phyloP scores from a whole-genome alignment of 2,329 filamentous ascomycete species.

The Beauveria scarabaeidicola region DNA sequence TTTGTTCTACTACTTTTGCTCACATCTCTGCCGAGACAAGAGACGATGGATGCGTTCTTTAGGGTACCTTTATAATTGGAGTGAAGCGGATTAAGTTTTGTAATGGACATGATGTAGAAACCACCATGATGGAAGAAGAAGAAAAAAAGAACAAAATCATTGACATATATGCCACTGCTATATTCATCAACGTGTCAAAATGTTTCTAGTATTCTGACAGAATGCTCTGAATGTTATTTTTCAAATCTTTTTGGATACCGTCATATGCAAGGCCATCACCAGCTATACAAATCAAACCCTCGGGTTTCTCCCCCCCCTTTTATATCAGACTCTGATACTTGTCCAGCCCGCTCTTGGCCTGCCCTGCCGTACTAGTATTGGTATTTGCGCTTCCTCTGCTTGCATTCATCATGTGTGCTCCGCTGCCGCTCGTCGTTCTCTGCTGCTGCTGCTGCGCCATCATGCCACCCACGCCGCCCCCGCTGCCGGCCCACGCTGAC shows the following conservation, averaged over 20 bases:
- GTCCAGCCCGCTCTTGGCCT: constrained; percentile 48
- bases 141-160: too few species aligned
- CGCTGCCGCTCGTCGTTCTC: constrained; percentile 11
- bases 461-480: constrained; percentile 14
- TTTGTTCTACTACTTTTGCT: background rate
- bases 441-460: constrained; percentile 16
- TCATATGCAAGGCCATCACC: background rate
- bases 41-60: too few species aligned
- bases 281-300: background rate
- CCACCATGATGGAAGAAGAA: too few species aligned
- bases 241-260: background rate
- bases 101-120: background rate
- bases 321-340: constrained; percentile 61
- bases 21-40: too few species aligned
- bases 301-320: background rate
- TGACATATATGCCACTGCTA: too few species aligned
- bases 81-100: background rate
- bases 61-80: too few species aligned
- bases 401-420: constrained; percentile 19
- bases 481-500: constrained; percentile 14
- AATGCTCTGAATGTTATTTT: too few species aligned
- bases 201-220: too few species aligned
- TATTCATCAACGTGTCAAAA: too few species aligned
- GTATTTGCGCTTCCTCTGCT: constrained; percentile 16
- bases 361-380: constrained; percentile 16